Percentiles rank a stretch among this genome's conserved stretches.
Conservation (phyloP, 106 monocot species). For the Cymbidium sinense region DNA sequence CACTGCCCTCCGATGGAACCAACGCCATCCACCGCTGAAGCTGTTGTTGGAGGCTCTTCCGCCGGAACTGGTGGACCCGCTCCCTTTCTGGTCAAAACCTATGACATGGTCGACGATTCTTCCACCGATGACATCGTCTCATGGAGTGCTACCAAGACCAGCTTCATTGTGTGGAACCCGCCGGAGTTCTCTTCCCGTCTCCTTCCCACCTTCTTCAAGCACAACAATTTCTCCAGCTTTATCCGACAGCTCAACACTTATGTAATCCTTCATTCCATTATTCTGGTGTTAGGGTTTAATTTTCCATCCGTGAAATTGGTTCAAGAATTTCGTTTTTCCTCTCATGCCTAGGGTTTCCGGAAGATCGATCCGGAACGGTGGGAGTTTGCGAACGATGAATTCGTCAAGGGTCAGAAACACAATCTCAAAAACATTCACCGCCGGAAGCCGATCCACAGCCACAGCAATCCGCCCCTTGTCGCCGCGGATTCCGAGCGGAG, state of each 20-base stretch:
- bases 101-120: constrained; percentile 91
- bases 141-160: constrained; percentile 47
- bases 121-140: constrained; percentile 78
- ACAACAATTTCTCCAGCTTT: constrained; percentile 99
- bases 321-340: neutral
- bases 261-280: constrained; percentile 21
- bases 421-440: constrained; percentile 85
- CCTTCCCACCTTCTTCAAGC: constrained; percentile 92
- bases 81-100: constrained; percentile 89
- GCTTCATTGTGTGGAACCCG: constrained; percentile 94
- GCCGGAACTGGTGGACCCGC: constrained; percentile 53
- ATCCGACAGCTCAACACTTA: constrained; percentile 99
- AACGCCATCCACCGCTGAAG: neutral
- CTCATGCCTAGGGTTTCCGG: constrained; percentile 55
- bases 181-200: constrained; percentile 77
- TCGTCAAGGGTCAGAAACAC: constrained; percentile 68
- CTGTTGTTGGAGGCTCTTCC: neutral
- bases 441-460: constrained; percentile 89
- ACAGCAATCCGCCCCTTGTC: constrained; percentile 44
- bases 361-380: constrained; percentile 90
- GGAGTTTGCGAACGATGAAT: constrained; percentile 86
- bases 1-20: neutral
- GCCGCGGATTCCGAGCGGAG: constrained; percentile 40
- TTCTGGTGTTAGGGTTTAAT: neutral
- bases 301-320: neutral